A percentile compares a stretch with the other conserved stretches of the same genome.
Evolutionary conservation across 192 early-diverging fungal genomes (phyloP).

Genomic region (Mortierella antarctica): DNA sequence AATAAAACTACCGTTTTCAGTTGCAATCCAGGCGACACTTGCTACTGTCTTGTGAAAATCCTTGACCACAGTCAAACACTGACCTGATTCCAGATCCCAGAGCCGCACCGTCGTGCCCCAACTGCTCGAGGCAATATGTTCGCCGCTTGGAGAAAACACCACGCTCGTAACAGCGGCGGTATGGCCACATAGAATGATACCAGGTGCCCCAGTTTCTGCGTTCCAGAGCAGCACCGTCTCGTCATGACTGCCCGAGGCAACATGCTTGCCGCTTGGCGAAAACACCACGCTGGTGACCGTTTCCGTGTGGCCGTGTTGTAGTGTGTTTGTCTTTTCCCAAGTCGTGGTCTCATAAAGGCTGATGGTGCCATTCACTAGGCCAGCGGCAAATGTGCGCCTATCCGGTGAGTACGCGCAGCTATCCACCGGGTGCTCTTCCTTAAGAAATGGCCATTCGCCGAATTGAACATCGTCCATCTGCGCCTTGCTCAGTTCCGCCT

Average conservation of each 20-base stretch:
- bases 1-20: no score
- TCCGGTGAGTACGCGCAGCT: neutral
- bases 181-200: neutral
- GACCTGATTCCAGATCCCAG: no score
- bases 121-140: neutral
- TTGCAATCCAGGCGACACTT: no score
- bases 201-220: no score
- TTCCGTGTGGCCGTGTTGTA: no score
- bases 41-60: no score
- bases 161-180: neutral
- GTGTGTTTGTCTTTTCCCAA: neutral
- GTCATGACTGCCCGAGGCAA: neutral
- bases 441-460: neutral
- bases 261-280: neutral
- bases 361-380: neutral
- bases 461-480: neutral
- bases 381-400: no score
- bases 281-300: neutral
- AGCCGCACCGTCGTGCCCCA: neutral
- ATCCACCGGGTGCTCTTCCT: no score
- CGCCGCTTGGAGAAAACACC: neutral
- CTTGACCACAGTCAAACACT: no score
- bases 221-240: neutral
- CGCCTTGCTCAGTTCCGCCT: neutral
- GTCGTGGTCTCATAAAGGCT: neutral